Evolutionary conservation across 2,329 filamentous ascomycete species (phyloP), one percentile per base, ranked within the genome.

Genomic region (Sarocladiaceae sp.): DNA sequence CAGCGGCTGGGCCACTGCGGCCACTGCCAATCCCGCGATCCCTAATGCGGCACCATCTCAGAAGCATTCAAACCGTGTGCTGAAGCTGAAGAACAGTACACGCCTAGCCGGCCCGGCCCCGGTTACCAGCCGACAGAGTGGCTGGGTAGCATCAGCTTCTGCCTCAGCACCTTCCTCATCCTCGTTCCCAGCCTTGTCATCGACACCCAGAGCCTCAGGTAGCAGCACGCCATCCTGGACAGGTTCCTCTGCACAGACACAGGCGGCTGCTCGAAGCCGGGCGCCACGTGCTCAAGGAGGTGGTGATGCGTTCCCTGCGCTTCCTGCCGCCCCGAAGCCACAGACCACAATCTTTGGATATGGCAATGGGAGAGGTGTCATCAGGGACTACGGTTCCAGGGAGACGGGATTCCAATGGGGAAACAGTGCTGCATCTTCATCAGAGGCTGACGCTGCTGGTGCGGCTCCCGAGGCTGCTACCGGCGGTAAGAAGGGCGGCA

Each of bases 261-360:
- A 18, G 42, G 54, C 50, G 20, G 48, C 48, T n/a, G 23, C 53
- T 25, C 47, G 47, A 4, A 17, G 11, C n/a, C 47, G 31, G 10
- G 47, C 31, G 2, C n/a, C 33, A 3, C 47, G 33, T 7, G 54
- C 51, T n/a, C 35, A 40, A 22, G 36, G 62, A 26, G 68, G 66
- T 44, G 70, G 71, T 40, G 86, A 92, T 56, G 83, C 84, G 0
- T 97, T 97, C 69, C 93, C 92, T 0, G 86, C 90, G 1, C 77
- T 97, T 1, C 92, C 92, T 0, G 77, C 84, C 0, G 91, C 90
- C 1, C 79, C 88, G 0, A 97, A 85, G 61, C 79, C 80, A 3
- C 73, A 74, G 37, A 83, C 79, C 1, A 82, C 79, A 0, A 82
- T 85, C 40, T 83, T 84, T 52, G 47, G 47, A 3, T 50, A 50